Evolutionary conservation across 1,284 basidiomycete species (phyloP).

Genomic region (Trichosporon ovoides): DNA sequence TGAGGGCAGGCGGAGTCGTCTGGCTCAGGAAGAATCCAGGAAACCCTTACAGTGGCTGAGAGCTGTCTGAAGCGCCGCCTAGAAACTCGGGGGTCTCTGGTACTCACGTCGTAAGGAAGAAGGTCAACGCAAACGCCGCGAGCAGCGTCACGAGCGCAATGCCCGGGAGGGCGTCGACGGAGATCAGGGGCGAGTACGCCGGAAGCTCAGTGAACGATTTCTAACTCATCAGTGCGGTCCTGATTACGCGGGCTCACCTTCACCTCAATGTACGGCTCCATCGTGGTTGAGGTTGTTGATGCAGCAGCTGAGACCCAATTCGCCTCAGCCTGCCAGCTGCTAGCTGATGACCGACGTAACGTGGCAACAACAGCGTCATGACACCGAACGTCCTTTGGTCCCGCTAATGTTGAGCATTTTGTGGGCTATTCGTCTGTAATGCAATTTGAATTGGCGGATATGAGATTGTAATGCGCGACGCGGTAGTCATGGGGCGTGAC

Average conservation of each 20-base stretch:
- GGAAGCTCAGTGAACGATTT: slow-evolving; percentile 55
- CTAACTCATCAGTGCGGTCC: slow-evolving; percentile 44
- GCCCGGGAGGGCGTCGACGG: slow-evolving; percentile 62
- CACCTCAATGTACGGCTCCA: slow-evolving; percentile 13
- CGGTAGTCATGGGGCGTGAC: no score
- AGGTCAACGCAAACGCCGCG: slow-evolving; percentile 69
- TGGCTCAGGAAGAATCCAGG: not conserved
- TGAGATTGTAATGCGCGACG: no score
- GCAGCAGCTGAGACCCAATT: not conserved
- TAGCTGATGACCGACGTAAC: not conserved
- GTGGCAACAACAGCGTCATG: slow-evolving; percentile 1
- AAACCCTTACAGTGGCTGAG: no score
- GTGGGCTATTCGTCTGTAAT: not conserved
- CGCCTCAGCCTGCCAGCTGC: no score
- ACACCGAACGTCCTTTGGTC: not conserved
- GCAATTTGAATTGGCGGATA: no score
- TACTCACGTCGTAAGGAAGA: slow-evolving; percentile 80
- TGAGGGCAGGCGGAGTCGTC: not conserved
- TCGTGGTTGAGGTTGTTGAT: slow-evolving; percentile 3
- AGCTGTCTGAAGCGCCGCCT: not conserved
- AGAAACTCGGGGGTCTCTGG: not conserved
- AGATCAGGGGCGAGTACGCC: slow-evolving; percentile 63
- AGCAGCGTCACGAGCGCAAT: slow-evolving; percentile 67
- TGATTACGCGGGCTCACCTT: slow-evolving; percentile 13
- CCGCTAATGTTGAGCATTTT: not conserved